Conservation (phyloP, 805 yeast species). For the Saturnispora besseyi region DNA sequence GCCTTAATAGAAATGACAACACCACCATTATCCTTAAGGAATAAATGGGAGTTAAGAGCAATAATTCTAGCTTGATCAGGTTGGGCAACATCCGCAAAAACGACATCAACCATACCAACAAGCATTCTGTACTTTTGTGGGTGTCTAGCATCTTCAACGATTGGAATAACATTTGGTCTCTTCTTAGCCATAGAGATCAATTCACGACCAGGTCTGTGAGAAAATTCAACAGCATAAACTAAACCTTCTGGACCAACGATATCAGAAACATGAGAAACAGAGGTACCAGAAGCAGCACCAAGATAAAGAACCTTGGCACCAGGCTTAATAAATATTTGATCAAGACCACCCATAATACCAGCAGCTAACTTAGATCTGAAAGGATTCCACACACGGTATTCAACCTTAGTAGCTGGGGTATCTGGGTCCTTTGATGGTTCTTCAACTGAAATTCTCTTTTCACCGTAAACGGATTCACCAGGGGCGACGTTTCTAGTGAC, state of each 20-base stretch:
- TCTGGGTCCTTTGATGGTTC: slow-evolving; percentile 86
- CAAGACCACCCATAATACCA: slow-evolving; percentile 99
- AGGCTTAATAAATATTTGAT: slow-evolving; percentile 94
- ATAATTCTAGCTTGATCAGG: slow-evolving; percentile 99
- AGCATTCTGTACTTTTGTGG: slow-evolving; percentile 99
- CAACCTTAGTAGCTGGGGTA: slow-evolving; percentile 85
- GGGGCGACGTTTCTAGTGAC: slow-evolving; percentile 97
- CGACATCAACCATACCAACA: slow-evolving; percentile 97
- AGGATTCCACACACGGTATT: slow-evolving; percentile 99
- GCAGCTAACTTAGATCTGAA: slow-evolving; percentile 99
- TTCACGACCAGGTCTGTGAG: slow-evolving; percentile 99
- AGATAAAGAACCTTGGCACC: slow-evolving; percentile 95
- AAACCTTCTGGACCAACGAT: slow-evolving; percentile 98
- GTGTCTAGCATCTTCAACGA: slow-evolving; percentile 99
- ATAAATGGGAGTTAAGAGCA: slow-evolving; percentile 95
- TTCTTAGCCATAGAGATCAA: slow-evolving; percentile 99
- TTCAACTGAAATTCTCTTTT: slow-evolving; percentile 89
- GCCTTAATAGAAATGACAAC: slow-evolving; percentile 98
- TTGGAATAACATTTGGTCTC: slow-evolving; percentile 98
- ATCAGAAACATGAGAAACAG: slow-evolving; percentile 97
- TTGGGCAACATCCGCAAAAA: slow-evolving; percentile 99
- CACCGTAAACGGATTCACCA: slow-evolving; percentile 98
- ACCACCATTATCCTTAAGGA: slow-evolving; percentile 97
- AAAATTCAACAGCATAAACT: slow-evolving; percentile 98
- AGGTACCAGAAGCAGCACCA: slow-evolving; percentile 99